A percentile compares a stretch with the other conserved stretches of the same genome.
Evolutionary conservation across 1,284 basidiomycete genomes (phyloP).

Genomic region (Rhizopogon hawkerae): DNA sequence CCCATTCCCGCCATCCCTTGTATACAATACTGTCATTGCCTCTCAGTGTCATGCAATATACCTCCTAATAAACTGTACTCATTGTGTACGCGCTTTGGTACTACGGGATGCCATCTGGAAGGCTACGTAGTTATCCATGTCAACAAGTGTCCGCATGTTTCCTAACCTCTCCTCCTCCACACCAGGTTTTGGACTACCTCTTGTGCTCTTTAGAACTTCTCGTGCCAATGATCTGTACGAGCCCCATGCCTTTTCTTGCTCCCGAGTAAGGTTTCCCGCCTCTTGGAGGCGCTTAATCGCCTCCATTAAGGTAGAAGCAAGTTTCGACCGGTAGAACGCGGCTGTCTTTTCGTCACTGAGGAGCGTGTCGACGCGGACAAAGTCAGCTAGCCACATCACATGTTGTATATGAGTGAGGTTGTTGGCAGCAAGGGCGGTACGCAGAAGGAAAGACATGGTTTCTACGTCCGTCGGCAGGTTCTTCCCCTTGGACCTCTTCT

Average conservation of each 20-base stretch:
- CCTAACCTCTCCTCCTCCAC: constrained; percentile 14
- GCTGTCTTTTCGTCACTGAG: constrained; percentile 10
- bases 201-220: constrained; percentile 11
- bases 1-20: constrained; percentile 5
- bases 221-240: constrained; percentile 17
- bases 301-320: constrained; percentile 18
- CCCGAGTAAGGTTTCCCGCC: constrained; percentile 6
- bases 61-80: background rate
- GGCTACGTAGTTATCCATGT: constrained; percentile 19
- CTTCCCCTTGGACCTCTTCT: constrained; percentile 33
- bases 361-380: constrained; percentile 32
- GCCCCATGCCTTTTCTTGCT: constrained; percentile 15
- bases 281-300: constrained; percentile 15
- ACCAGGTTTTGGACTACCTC: constrained; percentile 9
- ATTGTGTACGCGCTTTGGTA: constrained; percentile 19
- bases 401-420: constrained; percentile 45
- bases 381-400: constrained; percentile 46
- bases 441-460: constrained; percentile 44
- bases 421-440: constrained; percentile 41
- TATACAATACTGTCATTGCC: constrained; percentile 5
- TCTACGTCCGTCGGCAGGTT: constrained; percentile 39
- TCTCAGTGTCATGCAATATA: background rate
- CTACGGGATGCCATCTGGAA: constrained; percentile 23
- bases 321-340: constrained; percentile 23
- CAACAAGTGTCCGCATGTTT: constrained; percentile 6